A percentile compares a stretch with the other conserved stretches of the same genome.
phyloP scores from a whole-genome alignment of 2,329 filamentous ascomycete genomes.

The Thelonectria rubi region DNA sequence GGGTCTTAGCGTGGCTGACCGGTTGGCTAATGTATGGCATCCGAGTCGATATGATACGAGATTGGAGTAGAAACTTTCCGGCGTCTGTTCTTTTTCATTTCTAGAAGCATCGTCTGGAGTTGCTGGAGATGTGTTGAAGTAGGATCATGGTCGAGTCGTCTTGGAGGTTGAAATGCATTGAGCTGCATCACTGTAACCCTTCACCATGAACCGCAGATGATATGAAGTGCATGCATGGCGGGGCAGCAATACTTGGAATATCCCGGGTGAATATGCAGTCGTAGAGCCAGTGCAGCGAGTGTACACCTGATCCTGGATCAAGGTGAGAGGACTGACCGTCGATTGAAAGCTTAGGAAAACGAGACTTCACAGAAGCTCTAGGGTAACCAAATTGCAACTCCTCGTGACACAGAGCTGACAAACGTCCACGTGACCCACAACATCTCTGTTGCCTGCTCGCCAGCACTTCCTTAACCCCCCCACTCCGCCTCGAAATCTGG shows the following conservation, averaged over 20 bases:
- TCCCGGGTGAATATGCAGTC: background rate
- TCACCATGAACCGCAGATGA: background rate
- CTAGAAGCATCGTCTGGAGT: background rate
- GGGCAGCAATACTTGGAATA: slow-evolving; percentile 1
- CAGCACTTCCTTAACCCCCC: slow-evolving; percentile 15
- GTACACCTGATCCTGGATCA: background rate
- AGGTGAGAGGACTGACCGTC: too few species aligned
- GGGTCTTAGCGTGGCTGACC: slow-evolving; percentile 5
- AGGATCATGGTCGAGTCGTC: too few species aligned
- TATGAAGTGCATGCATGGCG: slow-evolving; percentile 8
- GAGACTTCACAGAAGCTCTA: too few species aligned
- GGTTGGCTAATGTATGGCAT: background rate
- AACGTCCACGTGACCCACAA: background rate
- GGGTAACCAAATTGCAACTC: background rate
- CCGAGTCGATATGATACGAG: background rate
- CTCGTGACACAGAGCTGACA: background rate
- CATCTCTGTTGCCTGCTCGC: slow-evolving; percentile 31
- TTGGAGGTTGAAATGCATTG: too few species aligned
- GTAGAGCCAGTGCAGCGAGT: too few species aligned
- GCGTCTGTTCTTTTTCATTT: background rate
- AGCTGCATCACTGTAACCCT: too few species aligned
- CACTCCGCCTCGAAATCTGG: slow-evolving; percentile 30
- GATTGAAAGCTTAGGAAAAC: too few species aligned
- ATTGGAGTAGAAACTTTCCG: background rate
- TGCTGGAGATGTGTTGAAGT: background rate